Conservation (phyloP, 2,329 filamentous ascomycete genomes). For the Plenodomus tracheiphilus region DNA sequence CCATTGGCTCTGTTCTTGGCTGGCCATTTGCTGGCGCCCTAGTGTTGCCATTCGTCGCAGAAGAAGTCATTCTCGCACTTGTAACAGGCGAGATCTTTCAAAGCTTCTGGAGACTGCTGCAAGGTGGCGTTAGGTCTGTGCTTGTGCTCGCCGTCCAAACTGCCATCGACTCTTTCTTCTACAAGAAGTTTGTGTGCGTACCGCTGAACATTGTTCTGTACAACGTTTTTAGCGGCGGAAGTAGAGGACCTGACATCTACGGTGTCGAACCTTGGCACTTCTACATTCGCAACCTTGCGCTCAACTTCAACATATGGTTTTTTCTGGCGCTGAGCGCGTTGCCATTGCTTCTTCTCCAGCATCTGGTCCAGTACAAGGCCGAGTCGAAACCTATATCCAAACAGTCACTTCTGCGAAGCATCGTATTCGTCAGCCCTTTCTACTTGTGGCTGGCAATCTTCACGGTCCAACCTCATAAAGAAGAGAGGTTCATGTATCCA, state of each 20-base stretch:
- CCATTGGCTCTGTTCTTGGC: slow-evolving; percentile 79
- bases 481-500: slow-evolving; percentile 98
- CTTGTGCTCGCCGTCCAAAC: slow-evolving; percentile 70
- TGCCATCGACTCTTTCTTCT: slow-evolving; percentile 79
- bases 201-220: slow-evolving; percentile 94
- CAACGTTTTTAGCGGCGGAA: slow-evolving; percentile 83
- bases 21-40: slow-evolving; percentile 94
- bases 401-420: slow-evolving; percentile 71
- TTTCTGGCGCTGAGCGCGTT: slow-evolving; percentile 73
- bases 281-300: slow-evolving; percentile 83
- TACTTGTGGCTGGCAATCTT: slow-evolving; percentile 96
- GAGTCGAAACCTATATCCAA: slow-evolving; percentile 54
- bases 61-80: slow-evolving; percentile 66
- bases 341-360: slow-evolving; percentile 76
- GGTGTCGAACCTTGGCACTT: slow-evolving; percentile 97
- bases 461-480: slow-evolving; percentile 90
- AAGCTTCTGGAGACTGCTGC: slow-evolving; percentile 62
- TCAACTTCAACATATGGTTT: slow-evolving; percentile 98
- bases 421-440: slow-evolving; percentile 82
- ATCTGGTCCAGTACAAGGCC: slow-evolving; percentile 63
- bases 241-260: slow-evolving; percentile 84
- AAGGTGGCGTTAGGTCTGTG: slow-evolving; percentile 69
- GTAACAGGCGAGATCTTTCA: slow-evolving; percentile 62
- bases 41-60: slow-evolving; percentile 75
- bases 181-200: slow-evolving; percentile 75